A percentile compares a stretch with the other conserved stretches of the same genome.
Evolutionary conservation across 2,329 filamentous ascomycete genomes (phyloP).

Genomic region (Stagonosporopsis vannaccii): DNA sequence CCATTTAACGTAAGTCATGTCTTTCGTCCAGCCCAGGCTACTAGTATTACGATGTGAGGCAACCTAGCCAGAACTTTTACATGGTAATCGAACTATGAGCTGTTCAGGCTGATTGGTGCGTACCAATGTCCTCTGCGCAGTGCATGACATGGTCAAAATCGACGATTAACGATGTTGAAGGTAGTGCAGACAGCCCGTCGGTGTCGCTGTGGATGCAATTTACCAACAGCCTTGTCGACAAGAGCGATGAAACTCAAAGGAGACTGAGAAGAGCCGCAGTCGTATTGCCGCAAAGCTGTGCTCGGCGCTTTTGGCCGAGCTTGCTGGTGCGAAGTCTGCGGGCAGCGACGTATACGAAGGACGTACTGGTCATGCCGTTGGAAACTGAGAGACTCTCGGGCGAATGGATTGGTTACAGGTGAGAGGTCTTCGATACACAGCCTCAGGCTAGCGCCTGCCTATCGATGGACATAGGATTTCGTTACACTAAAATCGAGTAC

Average conservation of each 20-base stretch:
- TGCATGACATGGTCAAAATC: neutral
- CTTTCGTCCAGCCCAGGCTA: neutral
- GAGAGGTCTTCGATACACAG: no score
- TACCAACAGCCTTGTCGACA: neutral
- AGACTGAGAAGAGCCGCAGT: constrained; percentile 4
- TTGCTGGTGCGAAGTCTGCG: neutral
- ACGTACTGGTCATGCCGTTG: no score
- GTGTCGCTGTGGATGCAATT: constrained; percentile 13
- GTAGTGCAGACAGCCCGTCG: constrained; percentile 4
- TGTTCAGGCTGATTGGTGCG: neutral
- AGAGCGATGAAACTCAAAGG: neutral
- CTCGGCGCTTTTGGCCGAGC: neutral
- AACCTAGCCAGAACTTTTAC: neutral
- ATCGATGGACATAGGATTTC: no score
- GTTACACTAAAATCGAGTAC: no score
- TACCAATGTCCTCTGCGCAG: neutral
- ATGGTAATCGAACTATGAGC: neutral
- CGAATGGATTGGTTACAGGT: no score
- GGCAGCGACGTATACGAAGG: neutral
- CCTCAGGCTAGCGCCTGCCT: no score
- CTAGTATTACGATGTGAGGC: neutral
- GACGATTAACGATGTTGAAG: neutral
- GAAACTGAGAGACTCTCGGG: no score
- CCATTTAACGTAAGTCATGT: constrained; percentile 12
- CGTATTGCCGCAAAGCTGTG: neutral